Base-by-base conservation (phyloP, 1,284 basidiomycete species). In the Pseudomicrostroma phylloplanum region DNA sequence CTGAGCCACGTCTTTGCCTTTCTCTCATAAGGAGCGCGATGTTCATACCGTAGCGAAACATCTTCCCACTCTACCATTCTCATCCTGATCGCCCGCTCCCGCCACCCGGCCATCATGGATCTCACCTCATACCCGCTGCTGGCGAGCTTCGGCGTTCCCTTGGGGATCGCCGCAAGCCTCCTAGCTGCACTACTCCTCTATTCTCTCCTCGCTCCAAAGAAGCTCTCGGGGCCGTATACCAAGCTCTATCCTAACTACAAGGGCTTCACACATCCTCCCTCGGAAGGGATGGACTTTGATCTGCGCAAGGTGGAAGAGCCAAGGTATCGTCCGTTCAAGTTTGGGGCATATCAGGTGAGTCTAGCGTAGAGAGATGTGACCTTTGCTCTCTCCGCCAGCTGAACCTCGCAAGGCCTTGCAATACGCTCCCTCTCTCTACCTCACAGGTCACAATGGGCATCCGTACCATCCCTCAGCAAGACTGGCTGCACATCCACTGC, bases 391-490 rank as follows among this genome's bases (percentile, higher is more conserved):
- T 48, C 23, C 12, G 46, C 12, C 7, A 12, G 4, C 23, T n/a
- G 4, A n/a, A 11, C 46, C 12, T 48, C n/a, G n/a, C 42, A 43
- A 12, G 42, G 12, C 42, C n/a, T 43, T 43, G 42, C n/a, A n/a
- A n/a, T n/a, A n/a, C n/a, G n/a, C 17, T 48, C 4, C 43, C 15
- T 21, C 17, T 3, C 43, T 21, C 43, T 6, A 3, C 43, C 12
- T 25, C 8, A 8, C 48, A 56, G 55, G 42, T 65, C 2, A 62
- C 61, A 23, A 63, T 67, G 65, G 65, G 65, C 15, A 57, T 66
- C 23, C 42, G 60, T 1, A 21, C 57, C 17, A 49, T 67, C 15
- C 48, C 49, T 40, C 26, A 39, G 21, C 13, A 19, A 11, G 41
- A 66, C 13, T 67, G 66, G 66, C 57, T 67, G 26, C 1, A 30